These are phyloP conservation scores for Neurospora sp. DNA, from an alignment of 495 filamentous ascomycete species.

Conservation along the genomic window DNA sequence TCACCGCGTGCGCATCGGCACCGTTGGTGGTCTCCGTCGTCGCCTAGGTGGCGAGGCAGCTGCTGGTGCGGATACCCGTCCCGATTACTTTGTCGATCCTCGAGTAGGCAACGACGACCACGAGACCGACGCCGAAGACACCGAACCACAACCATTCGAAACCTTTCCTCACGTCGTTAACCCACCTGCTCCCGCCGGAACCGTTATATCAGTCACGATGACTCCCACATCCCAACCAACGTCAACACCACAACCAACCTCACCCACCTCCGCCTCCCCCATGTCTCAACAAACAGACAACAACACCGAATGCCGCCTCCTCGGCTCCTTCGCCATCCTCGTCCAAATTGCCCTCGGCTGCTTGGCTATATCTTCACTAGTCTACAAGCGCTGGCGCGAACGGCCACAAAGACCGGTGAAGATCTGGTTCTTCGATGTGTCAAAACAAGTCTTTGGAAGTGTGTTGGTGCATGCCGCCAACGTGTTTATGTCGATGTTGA, in stretches of 20 bases:
- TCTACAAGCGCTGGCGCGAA: constrained; percentile 90
- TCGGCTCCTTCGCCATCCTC: constrained; percentile 79
- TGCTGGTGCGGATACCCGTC: background rate
- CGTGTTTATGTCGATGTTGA: constrained; percentile 90
- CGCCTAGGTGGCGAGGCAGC: background rate
- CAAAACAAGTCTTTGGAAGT: constrained; percentile 94
- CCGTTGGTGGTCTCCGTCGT: background rate
- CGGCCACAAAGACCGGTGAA: constrained; percentile 81
- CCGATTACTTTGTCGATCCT: background rate
- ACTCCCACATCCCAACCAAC: constrained; percentile 7
- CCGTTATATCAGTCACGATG: constrained; percentile 16
- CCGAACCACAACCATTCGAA: background rate
- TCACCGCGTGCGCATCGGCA: background rate
- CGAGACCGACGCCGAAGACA: background rate
- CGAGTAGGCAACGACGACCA: background rate
- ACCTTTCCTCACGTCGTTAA: background rate
- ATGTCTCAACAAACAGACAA: constrained; percentile 13
- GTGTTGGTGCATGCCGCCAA: constrained; percentile 85
- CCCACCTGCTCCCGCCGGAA: background rate
- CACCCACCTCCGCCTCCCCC: constrained; percentile 20
- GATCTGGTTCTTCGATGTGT: constrained; percentile 95
- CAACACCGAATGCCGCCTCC: constrained; percentile 63
- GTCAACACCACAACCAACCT: constrained; percentile 3
- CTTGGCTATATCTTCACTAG: constrained; percentile 72
- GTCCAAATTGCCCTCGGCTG: constrained; percentile 82